Evolutionary conservation across 108 stramenopile species (phyloP).

Genomic region (Skeletonema marinoi): DNA sequence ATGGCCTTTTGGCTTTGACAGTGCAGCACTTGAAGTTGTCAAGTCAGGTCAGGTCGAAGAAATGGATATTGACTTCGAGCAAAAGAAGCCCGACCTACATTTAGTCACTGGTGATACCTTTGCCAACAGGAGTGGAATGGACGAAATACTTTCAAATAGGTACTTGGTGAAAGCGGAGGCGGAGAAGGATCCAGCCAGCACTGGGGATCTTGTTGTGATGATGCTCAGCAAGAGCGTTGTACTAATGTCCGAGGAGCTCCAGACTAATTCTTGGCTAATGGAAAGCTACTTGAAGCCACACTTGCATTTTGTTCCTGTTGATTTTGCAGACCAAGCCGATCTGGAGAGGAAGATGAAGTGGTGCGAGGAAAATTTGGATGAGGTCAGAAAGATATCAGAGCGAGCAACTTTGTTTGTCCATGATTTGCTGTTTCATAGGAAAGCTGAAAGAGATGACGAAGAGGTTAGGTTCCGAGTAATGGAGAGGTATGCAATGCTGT

Average conservation of each 20-base stretch:
- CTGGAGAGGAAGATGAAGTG: conserved; percentile 72
- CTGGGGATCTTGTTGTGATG: conserved; percentile 40
- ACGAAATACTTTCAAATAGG: conserved; percentile 20
- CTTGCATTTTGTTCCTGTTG: conserved; percentile 81
- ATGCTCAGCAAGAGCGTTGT: conserved; percentile 44
- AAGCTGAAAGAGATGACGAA: conserved; percentile 23
- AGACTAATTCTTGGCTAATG: conserved; percentile 79
- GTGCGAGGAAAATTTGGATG: conserved; percentile 67
- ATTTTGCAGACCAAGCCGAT: conserved; percentile 51
- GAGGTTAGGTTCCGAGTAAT: conserved; percentile 32
- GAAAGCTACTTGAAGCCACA: conserved; percentile 71
- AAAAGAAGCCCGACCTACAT: conserved; percentile 6
- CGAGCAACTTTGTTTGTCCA: conserved; percentile 75
- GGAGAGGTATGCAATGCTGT: conserved; percentile 30
- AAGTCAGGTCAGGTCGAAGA: conserved; percentile 17
- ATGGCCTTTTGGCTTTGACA: conserved; percentile 36
- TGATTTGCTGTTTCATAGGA: conserved; percentile 55
- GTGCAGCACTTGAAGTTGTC: not conserved
- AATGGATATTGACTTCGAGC: conserved; percentile 23
- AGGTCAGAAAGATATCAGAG: conserved; percentile 66
- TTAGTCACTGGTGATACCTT: not conserved
- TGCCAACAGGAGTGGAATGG: not conserved
- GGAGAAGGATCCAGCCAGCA: conserved; percentile 4
- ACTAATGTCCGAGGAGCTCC: conserved; percentile 25
- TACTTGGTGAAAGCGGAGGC: conserved; percentile 25